phyloP scores from a whole-genome alignment of 768 basidiomycete species.

The Amanita pseudoporphyria region DNA sequence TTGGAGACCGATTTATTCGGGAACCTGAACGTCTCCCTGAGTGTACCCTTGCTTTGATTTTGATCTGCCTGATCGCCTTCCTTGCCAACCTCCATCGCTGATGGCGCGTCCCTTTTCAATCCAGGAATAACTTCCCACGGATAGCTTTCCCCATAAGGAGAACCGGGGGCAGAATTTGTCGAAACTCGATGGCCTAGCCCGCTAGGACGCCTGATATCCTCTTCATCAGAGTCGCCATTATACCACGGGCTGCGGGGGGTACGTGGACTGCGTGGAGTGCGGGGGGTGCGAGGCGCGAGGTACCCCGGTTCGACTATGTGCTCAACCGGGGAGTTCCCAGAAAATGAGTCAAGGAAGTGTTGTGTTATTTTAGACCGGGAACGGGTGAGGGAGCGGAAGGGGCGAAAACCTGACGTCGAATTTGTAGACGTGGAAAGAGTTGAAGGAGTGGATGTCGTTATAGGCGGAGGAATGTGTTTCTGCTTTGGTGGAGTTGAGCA shows the following conservation, averaged over 20 bases:
- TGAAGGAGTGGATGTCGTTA: not conserved
- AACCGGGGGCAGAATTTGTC: constrained; percentile 26
- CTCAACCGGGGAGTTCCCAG: not conserved
- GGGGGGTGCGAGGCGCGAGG: not conserved
- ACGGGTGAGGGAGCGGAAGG: constrained; percentile 1
- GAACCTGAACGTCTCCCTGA: constrained; percentile 1
- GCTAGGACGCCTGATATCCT: constrained; percentile 38
- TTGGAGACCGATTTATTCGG: not conserved
- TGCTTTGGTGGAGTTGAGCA: not conserved
- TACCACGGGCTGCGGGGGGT: not conserved
- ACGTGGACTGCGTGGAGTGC: not conserved
- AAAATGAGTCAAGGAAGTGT: not conserved
- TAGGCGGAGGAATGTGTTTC: not conserved
- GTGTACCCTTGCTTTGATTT: not conserved
- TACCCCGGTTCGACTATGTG: too few species aligned
- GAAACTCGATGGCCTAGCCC: constrained; percentile 32
- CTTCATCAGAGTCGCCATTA: constrained; percentile 12
- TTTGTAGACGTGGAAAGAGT: not conserved
- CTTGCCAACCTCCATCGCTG: not conserved
- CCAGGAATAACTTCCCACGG: constrained; percentile 3
- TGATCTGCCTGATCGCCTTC: not conserved
- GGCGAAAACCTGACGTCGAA: not conserved
- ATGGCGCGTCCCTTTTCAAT: not conserved
- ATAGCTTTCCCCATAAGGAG: constrained; percentile 18
- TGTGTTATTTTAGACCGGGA: constrained; percentile 2